Evolutionary conservation across 805 yeast species (phyloP).

Genomic region (Starmera pachycereana): DNA sequence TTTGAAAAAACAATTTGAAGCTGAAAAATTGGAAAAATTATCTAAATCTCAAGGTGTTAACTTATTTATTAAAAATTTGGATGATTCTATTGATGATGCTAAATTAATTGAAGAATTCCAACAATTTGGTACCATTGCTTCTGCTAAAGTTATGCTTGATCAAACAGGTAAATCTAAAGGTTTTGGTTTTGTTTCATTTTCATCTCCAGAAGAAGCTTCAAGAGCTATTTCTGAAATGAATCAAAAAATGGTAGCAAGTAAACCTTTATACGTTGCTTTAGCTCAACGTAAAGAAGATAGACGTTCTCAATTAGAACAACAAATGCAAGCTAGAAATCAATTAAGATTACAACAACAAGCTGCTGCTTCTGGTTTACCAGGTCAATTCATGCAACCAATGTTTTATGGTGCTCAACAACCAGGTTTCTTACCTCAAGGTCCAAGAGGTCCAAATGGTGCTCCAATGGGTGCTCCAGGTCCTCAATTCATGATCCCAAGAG

Average conservation of each 20-base stretch:
- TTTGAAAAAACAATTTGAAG: slow-evolving; percentile 90
- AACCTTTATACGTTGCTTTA: slow-evolving; percentile 96
- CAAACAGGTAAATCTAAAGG: slow-evolving; percentile 95
- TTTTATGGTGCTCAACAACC: slow-evolving; percentile 56
- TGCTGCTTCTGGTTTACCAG: slow-evolving; percentile 63
- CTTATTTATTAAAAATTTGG: slow-evolving; percentile 93
- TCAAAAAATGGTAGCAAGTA: slow-evolving; percentile 89
- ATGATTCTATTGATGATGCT: slow-evolving; percentile 87
- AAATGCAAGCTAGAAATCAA: slow-evolving; percentile 96
- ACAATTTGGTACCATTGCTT: slow-evolving; percentile 89
- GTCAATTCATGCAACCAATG: slow-evolving; percentile 82
- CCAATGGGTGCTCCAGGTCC: slow-evolving; percentile 77
- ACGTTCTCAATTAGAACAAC: slow-evolving; percentile 94
- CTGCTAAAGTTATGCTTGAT: slow-evolving; percentile 93
- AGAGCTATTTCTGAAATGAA: slow-evolving; percentile 98
- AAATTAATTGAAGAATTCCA: slow-evolving; percentile 84
- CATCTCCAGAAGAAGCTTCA: slow-evolving; percentile 97
- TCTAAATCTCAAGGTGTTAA: slow-evolving; percentile 96
- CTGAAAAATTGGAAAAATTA: slow-evolving; percentile 81
- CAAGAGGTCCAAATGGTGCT: slow-evolving; percentile 74
- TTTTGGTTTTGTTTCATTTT: slow-evolving; percentile 96
- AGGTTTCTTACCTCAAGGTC: slow-evolving; percentile 75
- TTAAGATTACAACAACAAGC: slow-evolving; percentile 97
- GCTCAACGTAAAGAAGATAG: slow-evolving; percentile 99
- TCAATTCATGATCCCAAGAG: slow-evolving; percentile 60